Base-by-base conservation (phyloP, 495 filamentous ascomycete genomes). In the Annulohypoxylon moriforme region DNA sequence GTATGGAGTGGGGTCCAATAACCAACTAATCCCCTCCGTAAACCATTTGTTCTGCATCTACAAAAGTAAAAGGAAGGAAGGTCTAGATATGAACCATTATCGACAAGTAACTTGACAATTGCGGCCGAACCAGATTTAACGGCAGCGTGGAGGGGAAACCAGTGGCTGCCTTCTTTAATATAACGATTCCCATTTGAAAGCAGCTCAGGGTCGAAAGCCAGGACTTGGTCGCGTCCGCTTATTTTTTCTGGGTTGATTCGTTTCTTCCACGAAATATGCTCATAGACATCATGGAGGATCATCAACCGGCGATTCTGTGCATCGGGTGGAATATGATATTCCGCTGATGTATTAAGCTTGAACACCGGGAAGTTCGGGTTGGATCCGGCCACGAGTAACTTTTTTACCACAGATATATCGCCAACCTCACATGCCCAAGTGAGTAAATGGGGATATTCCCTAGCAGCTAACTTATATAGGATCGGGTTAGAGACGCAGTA, bases 1-100 rank as follows among this genome's bases (percentile, higher is more conserved):
- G 40, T 36, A 49, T 65, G 62, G 1, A 65, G 18, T 47, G 52
- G 62, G 4, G 62, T 65, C 62, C 62, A 65, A 13, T 20, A 57
- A 36, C 22, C 14, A 7, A 14, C 10, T 24, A n/a, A n/a, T n/a
- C n/a, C n/a, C n/a, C n/a, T n/a, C n/a, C n/a, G n/a, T n/a, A n/a
- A n/a, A n/a, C n/a, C n/a, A n/a, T n/a, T n/a, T n/a, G n/a, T n/a
- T n/a, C n/a, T n/a, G n/a, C n/a, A n/a, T n/a, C n/a, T n/a, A n/a
- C n/a, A n/a, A n/a, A n/a, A n/a, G n/a, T n/a, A n/a, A n/a, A n/a
- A n/a, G n/a, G n/a, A 46, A 20, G 52, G 50, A 8, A 38, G 22
- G 10, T 65, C 62, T 1, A 65, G 20, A 29, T 58, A n/a, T 1
- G 62, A 50, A 1, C 62, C 62, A 10, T 13, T 0, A 16, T 58